A percentile compares a stretch with the other conserved stretches of the same genome.
phyloP scores from a whole-genome alignment of 768 basidiomycete species.

The Mycena alexandri region DNA sequence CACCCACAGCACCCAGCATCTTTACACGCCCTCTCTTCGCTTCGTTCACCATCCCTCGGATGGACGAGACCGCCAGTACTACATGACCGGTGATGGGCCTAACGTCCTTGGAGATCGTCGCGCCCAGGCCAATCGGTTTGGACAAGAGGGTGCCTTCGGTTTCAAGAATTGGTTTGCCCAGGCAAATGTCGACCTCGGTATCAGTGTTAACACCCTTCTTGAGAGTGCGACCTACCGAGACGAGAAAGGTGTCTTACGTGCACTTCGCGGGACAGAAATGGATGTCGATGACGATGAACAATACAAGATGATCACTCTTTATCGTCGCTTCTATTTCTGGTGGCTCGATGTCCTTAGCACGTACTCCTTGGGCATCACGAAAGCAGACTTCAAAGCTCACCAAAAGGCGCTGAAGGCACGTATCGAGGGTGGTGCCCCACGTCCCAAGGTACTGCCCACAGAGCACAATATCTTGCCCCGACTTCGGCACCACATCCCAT shows the following conservation, averaged over 20 bases:
- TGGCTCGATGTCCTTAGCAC: not conserved
- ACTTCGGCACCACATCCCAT: not conserved
- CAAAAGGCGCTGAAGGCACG: not conserved
- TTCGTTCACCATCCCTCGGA: constrained; percentile 14
- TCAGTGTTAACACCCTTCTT: not conserved
- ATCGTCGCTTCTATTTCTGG: constrained; percentile 9
- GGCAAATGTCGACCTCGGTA: not conserved
- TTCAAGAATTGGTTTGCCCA: constrained; percentile 11
- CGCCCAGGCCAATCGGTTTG: constrained; percentile 7
- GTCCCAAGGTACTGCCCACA: not conserved
- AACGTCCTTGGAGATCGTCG: not conserved
- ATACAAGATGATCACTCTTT: constrained; percentile 7
- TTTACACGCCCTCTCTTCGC: constrained; percentile 10
- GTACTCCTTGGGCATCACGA: constrained; percentile 16
- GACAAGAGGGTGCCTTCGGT: not conserved
- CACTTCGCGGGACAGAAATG: not conserved
- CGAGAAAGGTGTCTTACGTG: not conserved
- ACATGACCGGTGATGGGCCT: not conserved
- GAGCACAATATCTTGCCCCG: not conserved
- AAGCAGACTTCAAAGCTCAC: not conserved
- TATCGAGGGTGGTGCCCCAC: not conserved
- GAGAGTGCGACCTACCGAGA: constrained; percentile 1
- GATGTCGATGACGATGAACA: constrained; percentile 9
- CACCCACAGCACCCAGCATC: constrained; percentile 3
- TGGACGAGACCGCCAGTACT: not conserved